Evolutionary conservation across 1,284 basidiomycete species (phyloP).

Genomic region (Chondrostereum purpureum): DNA sequence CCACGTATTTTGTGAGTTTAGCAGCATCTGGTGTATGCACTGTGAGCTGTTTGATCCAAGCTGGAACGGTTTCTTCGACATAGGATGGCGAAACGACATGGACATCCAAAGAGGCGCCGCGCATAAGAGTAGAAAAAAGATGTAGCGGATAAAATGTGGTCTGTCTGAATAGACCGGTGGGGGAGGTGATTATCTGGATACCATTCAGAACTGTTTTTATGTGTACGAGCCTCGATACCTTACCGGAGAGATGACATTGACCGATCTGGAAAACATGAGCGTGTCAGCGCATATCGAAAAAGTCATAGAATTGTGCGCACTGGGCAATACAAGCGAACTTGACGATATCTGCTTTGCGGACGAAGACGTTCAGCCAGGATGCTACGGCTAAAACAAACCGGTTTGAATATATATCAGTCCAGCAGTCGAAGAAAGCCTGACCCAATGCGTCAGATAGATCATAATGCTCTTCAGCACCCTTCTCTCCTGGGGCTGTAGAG

Average conservation of each 20-base stretch:
- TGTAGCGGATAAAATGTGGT: slow-evolving; percentile 49
- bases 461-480: slow-evolving; percentile 55
- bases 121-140: slow-evolving; percentile 51
- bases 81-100: slow-evolving; percentile 35
- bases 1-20: slow-evolving; percentile 34
- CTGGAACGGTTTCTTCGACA: slow-evolving; percentile 39
- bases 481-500: slow-evolving; percentile 34
- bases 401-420: not conserved
- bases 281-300: not conserved
- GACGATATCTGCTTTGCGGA: slow-evolving; percentile 53
- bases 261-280: slow-evolving; percentile 25
- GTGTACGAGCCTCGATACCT: slow-evolving; percentile 8
- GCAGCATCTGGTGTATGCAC: slow-evolving; percentile 27
- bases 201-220: slow-evolving; percentile 7
- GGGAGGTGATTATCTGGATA: slow-evolving; percentile 35
- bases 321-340: slow-evolving; percentile 63
- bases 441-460: slow-evolving; percentile 53
- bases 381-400: slow-evolving; percentile 28
- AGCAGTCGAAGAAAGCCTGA: not conserved
- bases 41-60: slow-evolving; percentile 37
- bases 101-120: slow-evolving; percentile 37
- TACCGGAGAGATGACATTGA: slow-evolving; percentile 51
- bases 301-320: slow-evolving; percentile 22
- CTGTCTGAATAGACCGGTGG: slow-evolving; percentile 40
- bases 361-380: slow-evolving; percentile 59